Evolutionary conservation across 345 rosid genomes (phyloP).

Genomic region (Dipteronia dyeriana): DNA sequence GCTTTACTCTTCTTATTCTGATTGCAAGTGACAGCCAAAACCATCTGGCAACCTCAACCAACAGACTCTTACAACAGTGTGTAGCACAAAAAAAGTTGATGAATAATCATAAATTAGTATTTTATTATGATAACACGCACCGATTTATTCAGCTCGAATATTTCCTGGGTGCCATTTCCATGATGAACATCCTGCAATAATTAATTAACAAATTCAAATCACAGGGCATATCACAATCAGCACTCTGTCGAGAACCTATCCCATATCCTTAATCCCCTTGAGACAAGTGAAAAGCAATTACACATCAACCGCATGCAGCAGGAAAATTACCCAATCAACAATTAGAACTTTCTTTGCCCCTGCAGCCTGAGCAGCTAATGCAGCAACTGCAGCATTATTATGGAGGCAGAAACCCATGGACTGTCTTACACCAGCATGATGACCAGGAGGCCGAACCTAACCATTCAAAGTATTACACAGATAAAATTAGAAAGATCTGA

Average conservation of each 20-base stretch:
- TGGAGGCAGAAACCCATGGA: conserved; percentile 99
- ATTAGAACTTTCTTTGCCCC: conserved; percentile 94
- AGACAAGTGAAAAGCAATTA: conserved; percentile 12
- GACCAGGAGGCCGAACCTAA: conserved; percentile 99
- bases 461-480: conserved; percentile 10
- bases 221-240: background rate
- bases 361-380: conserved; percentile 84
- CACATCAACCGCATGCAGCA: conserved; percentile 25
- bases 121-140: conserved; percentile 48
- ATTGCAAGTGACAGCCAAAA: conserved; percentile 3
- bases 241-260: background rate
- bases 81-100: background rate
- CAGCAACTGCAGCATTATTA: conserved; percentile 98
- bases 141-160: conserved; percentile 80
- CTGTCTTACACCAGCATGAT: conserved; percentile 92
- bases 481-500: conserved; percentile 7
- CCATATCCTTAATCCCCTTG: background rate
- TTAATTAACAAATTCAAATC: background rate
- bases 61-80: conserved; percentile 8
- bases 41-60: conserved; percentile 22
- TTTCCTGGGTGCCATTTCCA: conserved; percentile 98
- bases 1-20: conserved; percentile 9
- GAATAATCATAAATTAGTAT: background rate
- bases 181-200: conserved; percentile 93
- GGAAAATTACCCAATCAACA: conserved; percentile 83